A percentile compares a stretch with the other conserved stretches of the same genome.
Conservation (phyloP, 2,329 filamentous ascomycete genomes). For the Xylaria digitata region DNA sequence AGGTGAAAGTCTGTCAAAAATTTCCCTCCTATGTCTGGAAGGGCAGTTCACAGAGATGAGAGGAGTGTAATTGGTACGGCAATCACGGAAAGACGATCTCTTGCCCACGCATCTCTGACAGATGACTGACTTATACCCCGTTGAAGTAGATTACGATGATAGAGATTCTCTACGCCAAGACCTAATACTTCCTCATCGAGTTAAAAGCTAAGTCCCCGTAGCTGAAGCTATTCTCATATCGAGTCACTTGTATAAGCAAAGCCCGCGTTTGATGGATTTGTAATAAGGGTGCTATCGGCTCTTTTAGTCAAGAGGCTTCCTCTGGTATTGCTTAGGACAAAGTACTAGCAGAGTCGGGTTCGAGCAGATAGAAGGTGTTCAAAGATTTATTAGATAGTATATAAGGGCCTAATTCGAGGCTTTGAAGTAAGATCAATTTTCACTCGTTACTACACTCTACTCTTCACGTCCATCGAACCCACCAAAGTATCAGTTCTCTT, state of each 20-base stretch:
- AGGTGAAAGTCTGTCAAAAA: conserved; percentile 11
- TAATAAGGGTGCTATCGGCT: conserved; percentile 10
- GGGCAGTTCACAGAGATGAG: background rate
- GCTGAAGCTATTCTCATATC: conserved; percentile 9
- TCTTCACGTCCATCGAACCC: conserved; percentile 8
- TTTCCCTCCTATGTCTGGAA: conserved; percentile 2
- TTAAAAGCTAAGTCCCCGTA: conserved; percentile 14
- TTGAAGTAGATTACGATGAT: no score
- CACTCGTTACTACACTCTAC: conserved; percentile 6
- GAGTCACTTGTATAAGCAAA: conserved; percentile 11
- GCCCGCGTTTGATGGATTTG: conserved; percentile 10
- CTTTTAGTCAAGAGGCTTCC: background rate
- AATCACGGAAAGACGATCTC: conserved; percentile 1
- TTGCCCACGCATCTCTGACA: background rate
- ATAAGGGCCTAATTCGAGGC: conserved; percentile 12
- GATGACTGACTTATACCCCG: background rate
- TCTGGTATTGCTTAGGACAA: background rate
- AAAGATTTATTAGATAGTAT: conserved; percentile 8
- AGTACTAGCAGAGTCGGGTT: conserved; percentile 7
- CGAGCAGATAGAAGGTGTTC: background rate
- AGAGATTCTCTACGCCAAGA: conserved; percentile 17
- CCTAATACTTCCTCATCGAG: conserved; percentile 18
- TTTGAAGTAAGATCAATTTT: conserved; percentile 5
- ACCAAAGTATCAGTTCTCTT: conserved; percentile 2
- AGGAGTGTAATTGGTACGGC: background rate